These are phyloP conservation scores for Solanum chiquidenum DNA, from an alignment of 257 asterid species.

Conservation along the genomic window DNA sequence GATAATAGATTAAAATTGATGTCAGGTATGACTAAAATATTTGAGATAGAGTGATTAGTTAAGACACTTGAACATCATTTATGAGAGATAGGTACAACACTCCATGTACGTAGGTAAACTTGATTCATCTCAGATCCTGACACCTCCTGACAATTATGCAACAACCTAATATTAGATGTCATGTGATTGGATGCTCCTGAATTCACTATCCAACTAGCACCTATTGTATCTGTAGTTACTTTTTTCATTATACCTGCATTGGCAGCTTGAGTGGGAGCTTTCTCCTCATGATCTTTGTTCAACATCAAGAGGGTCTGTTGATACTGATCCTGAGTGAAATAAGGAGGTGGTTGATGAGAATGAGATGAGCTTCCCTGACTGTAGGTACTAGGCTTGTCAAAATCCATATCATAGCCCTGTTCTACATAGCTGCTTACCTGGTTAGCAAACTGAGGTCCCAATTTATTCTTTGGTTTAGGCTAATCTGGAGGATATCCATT, in stretches of 20 bases:
- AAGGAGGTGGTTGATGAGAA: too few species aligned
- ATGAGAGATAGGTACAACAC: background rate
- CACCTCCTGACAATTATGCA: background rate
- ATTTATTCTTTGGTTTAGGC: too few species aligned
- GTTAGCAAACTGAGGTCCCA: background rate
- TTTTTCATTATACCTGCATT: background rate
- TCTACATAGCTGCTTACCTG: background rate
- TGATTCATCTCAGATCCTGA: background rate
- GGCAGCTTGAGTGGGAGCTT: background rate
- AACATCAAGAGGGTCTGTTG: background rate
- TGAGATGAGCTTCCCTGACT: background rate
- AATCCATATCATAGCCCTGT: too few species aligned
- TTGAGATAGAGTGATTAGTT: background rate
- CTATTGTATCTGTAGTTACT: background rate
- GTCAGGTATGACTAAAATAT: background rate
- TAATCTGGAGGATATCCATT: too few species aligned
- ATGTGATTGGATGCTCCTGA: background rate
- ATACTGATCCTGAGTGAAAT: too few species aligned
- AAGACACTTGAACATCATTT: background rate
- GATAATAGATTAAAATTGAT: too few species aligned
- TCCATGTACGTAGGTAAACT: background rate
- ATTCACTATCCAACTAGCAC: background rate
- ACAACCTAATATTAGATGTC: background rate
- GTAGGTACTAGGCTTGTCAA: too few species aligned
- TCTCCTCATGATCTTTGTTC: background rate